Evolutionary conservation across 225 moss, liverwort and hornwort genomes (phyloP), one percentile per base, ranked within the genome.

Genomic region (Ulota crispa): DNA sequence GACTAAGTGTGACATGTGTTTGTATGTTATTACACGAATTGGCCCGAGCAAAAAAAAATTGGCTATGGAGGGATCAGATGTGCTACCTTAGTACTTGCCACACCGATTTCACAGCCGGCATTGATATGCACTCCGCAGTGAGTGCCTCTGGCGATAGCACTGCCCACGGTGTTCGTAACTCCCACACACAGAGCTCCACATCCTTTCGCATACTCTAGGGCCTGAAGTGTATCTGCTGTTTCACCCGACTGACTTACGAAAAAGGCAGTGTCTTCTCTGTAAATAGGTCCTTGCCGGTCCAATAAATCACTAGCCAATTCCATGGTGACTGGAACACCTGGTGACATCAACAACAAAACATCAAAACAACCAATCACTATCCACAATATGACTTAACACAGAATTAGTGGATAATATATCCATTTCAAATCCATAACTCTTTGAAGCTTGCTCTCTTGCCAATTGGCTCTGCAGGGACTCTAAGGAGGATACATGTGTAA

Each of bases 221-320:
- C 99, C 84, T 96, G 94, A 64, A 96, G 92, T 26, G 96, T 96
- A 69, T 99, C 99, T 36, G 99, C 99, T 77, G 99, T 96, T 90
- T 99, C 99, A 79, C 99, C 99, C 39, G 99, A 99, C 82, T 99
- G 99, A 70, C 99, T 99, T 6, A 99, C 99, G 80, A 99, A 99
- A 78, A 99, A 36, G 60, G 99, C 99, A 59, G 99, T 99, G 72
- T 99, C 99, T 81, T 96, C 99, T 87, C 96, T 93, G 81, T 93
- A 99, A 37, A 99, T 92, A 55, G 94, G 99, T 70, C 96, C 99
- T 83, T 93, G 93, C 73, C 99, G 88, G 82, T 99, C 99, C 54
- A 99, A 77, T 64, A 99, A 83, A 83, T 99, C 99, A 89, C 99
- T 99, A 27, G 99, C 99, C 85, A 99, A 87, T 83, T 99, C 99